These are phyloP conservation scores for Moricandia arvensis DNA, from an alignment of 345 rosid species.

Conservation along the genomic window DNA sequence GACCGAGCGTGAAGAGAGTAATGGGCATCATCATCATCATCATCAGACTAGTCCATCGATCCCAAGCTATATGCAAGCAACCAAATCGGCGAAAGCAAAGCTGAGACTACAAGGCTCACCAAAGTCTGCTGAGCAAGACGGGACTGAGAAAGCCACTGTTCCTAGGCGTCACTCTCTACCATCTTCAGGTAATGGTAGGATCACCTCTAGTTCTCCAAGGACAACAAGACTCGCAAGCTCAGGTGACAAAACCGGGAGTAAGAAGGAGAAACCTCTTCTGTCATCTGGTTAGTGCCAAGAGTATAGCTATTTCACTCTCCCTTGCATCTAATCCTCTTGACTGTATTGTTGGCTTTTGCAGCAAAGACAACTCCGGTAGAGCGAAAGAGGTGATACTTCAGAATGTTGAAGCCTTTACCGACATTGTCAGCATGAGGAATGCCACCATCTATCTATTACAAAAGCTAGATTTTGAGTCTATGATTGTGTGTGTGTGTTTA, in stretches of 20 bases:
- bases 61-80: conserved; percentile 95
- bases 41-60: conserved; percentile 58
- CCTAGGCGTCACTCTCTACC: conserved; percentile 78
- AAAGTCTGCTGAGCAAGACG: conserved; percentile 56
- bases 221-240: conserved; percentile 52
- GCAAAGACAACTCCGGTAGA: conserved; percentile 54
- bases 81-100: conserved; percentile 90
- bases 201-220: conserved; percentile 77
- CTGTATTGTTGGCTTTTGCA: conserved; percentile 42
- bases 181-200: conserved; percentile 57
- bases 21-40: conserved; percentile 40
- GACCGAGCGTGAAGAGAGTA: conserved; percentile 60
- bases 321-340: background rate
- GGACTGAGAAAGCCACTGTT: conserved; percentile 51
- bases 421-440: conserved; percentile 1
- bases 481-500: conserved; percentile 29
- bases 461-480: conserved; percentile 29
- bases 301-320: conserved; percentile 51
- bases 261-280: conserved; percentile 51
- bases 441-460: conserved; percentile 34
- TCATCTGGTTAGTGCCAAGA: conserved; percentile 45
- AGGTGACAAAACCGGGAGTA: conserved; percentile 58
- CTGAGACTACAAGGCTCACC: conserved; percentile 80
- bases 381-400: conserved; percentile 72
- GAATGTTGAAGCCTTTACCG: no score